phyloP scores from a whole-genome alignment of 2,329 filamentous ascomycete species.

The Botryotinia calthae region DNA sequence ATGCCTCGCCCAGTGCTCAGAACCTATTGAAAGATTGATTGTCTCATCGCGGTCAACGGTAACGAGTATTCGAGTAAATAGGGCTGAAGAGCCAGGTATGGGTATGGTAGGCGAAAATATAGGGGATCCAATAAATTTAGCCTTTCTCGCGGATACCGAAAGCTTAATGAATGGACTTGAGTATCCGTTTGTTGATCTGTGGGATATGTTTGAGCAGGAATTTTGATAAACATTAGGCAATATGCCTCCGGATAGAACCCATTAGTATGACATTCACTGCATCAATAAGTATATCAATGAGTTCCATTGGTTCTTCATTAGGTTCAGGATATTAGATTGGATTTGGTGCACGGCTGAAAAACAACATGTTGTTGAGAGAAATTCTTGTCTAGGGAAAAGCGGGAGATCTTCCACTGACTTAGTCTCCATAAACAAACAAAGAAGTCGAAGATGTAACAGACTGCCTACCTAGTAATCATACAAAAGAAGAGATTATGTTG shows the following conservation, averaged over 20 bases:
- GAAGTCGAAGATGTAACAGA: not conserved
- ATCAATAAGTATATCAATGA: too few relatives aligned
- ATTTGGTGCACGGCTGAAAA: not conserved
- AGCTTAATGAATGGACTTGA: slow-evolving; percentile 6
- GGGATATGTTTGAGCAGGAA: slow-evolving; percentile 9
- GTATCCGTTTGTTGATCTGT: slow-evolving; percentile 11
- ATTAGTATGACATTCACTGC: not conserved
- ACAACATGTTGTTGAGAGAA: not conserved
- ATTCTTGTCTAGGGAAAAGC: not conserved
- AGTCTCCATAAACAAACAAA: not conserved
- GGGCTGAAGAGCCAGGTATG: not conserved
- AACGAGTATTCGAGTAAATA: too few relatives aligned
- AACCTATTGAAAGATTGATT: not conserved
- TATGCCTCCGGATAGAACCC: not conserved
- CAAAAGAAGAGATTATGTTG: not conserved
- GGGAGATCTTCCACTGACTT: not conserved
- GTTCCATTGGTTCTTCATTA: not conserved
- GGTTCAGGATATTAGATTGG: not conserved
- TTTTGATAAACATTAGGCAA: not conserved
- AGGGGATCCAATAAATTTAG: not conserved
- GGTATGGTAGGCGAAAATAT: not conserved
- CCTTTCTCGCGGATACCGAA: not conserved
- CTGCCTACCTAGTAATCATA: not conserved
- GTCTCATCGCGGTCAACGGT: not conserved
- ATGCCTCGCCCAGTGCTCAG: slow-evolving; percentile 40